Conservation (phyloP, 805 yeast species). For the Saccharomycodes ludwigii region DNA sequence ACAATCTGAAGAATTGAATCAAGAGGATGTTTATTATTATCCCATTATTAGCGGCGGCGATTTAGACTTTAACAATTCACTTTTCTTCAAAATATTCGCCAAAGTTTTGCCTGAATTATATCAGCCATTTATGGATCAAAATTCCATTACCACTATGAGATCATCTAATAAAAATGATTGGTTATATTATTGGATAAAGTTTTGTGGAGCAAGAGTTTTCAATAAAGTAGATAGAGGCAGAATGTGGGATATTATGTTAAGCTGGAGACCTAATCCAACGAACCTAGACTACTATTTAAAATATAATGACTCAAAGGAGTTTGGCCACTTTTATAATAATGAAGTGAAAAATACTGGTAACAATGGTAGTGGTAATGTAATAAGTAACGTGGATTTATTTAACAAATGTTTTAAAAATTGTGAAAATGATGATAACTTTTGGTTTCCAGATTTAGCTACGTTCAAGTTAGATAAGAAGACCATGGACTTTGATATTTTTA, state of each 20-base stretch:
- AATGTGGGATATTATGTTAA: conserved; percentile 77
- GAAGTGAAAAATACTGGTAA: conserved; percentile 12
- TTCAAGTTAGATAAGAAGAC: conserved; percentile 16
- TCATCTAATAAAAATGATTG: conserved; percentile 57
- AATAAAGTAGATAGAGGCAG: conserved; percentile 73
- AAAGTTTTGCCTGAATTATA: conserved; percentile 64
- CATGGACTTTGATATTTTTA: conserved; percentile 19
- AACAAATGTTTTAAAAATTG: conserved; percentile 9
- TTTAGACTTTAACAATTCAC: conserved; percentile 23
- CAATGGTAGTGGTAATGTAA: conserved; percentile 5
- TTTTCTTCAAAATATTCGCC: conserved; percentile 47
- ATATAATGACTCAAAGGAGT: conserved; percentile 21
- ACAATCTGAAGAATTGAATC: conserved; percentile 8
- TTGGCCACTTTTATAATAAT: conserved; percentile 18
- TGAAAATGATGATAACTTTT: conserved; percentile 20
- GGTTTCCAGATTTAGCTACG: conserved; percentile 25
- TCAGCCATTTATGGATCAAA: conserved; percentile 69
- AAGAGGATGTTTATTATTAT: conserved; percentile 13
- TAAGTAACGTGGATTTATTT: conserved; percentile 3
- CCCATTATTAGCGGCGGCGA: conserved; percentile 25
- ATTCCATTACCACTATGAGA: conserved; percentile 38
- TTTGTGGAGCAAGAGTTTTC: conserved; percentile 79
- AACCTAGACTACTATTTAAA: conserved; percentile 23
- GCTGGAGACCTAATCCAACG: conserved; percentile 46
- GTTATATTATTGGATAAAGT: conserved; percentile 92